These are phyloP conservation scores for Moricandia arvensis DNA, from an alignment of 345 rosid species.

Conservation along the genomic window DNA sequence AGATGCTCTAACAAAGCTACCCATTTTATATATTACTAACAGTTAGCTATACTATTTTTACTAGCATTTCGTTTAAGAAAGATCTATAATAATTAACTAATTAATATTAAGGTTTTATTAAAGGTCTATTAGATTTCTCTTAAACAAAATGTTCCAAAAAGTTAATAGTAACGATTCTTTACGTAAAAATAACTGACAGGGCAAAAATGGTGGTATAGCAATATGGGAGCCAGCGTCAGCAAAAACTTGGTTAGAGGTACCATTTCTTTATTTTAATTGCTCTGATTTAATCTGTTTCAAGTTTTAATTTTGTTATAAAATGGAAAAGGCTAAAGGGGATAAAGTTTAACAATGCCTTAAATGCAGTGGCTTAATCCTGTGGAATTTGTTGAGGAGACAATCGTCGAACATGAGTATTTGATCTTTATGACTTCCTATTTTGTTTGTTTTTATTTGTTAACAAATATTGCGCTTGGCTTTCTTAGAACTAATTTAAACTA, in stretches of 20 bases:
- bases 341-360: background rate
- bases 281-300: background rate
- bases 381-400: conserved; percentile 14
- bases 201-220: conserved; percentile 18
- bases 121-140: background rate
- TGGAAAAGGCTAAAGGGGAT: background rate
- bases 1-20: too few relatives aligned
- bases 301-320: background rate
- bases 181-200: conserved; percentile 3
- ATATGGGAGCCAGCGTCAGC: conserved; percentile 18
- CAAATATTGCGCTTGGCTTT: background rate
- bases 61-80: too few relatives aligned
- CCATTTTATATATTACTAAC: too few relatives aligned
- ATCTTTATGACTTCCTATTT: background rate
- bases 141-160: background rate
- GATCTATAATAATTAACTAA: too few relatives aligned
- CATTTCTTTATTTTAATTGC: background rate
- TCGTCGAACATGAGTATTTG: conserved; percentile 20
- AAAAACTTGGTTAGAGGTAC: conserved; percentile 30
- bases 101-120: too few relatives aligned
- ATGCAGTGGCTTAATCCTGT: conserved; percentile 25
- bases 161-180: background rate
- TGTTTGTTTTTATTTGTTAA: background rate
- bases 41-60: too few relatives aligned
- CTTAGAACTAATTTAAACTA: background rate